phyloP scores from a whole-genome alignment of 495 filamentous ascomycete species.

The Amniculicola lignicola region DNA sequence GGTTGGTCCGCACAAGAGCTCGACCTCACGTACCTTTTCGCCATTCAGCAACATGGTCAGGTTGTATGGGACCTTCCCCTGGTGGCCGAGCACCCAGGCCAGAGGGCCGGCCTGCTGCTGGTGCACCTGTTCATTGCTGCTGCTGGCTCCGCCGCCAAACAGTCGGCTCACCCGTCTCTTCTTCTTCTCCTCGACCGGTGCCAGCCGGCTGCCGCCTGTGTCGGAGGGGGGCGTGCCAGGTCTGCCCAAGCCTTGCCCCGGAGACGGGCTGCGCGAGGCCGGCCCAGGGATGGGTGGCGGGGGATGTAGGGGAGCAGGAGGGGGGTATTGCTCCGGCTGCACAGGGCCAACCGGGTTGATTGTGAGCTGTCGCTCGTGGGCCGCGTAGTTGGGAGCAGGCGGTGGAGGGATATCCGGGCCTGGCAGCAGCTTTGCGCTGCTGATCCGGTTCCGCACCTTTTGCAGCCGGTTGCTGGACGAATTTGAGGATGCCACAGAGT shows the following conservation, averaged over 20 bases:
- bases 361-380: too few relatives aligned
- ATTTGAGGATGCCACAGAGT: slow-evolving; percentile 12
- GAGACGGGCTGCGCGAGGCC: slow-evolving; percentile 17
- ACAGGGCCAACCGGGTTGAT: neutral
- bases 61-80: slow-evolving; percentile 28
- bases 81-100: slow-evolving; percentile 33
- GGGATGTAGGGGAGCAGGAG: slow-evolving; percentile 19
- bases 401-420: slow-evolving; percentile 20
- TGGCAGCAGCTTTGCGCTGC: slow-evolving; percentile 16
- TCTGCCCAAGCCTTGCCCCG: slow-evolving; percentile 4
- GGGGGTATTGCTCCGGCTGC: slow-evolving; percentile 8
- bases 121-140: slow-evolving; percentile 25
- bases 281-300: slow-evolving; percentile 11
- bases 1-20: neutral
- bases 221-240: slow-evolving; percentile 18
- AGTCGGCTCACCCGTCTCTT: slow-evolving; percentile 27
- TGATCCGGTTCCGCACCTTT: slow-evolving; percentile 21
- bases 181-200: slow-evolving; percentile 9
- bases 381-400: neutral
- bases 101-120: slow-evolving; percentile 9
- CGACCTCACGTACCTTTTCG: slow-evolving; percentile 24
- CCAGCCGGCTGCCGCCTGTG: neutral
- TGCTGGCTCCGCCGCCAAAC: slow-evolving; percentile 15
- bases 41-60: slow-evolving; percentile 29
- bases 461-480: slow-evolving; percentile 14